A percentile compares a stretch with the other conserved stretches of the same genome.
These are phyloP conservation scores for Corchorus olitorius DNA, from an alignment of 345 rosid genomes.

Conservation along the genomic window DNA sequence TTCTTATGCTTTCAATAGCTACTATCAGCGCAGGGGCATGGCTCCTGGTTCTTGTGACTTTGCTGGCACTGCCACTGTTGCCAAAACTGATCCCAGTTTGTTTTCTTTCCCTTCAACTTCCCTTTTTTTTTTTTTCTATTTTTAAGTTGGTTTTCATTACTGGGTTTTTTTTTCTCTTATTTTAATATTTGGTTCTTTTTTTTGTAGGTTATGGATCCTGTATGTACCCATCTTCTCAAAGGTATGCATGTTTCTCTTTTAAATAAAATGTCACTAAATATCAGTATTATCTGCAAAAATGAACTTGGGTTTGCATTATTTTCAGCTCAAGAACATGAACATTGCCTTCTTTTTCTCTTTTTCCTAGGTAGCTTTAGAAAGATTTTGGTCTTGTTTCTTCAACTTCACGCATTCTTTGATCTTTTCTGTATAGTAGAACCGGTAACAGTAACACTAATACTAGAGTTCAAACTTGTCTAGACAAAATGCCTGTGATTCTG, in stretches of 20 bases:
- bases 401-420: slow-evolving; percentile 18
- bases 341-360: not conserved
- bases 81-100: slow-evolving; percentile 79
- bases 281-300: not conserved
- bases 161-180: not conserved
- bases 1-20: slow-evolving; percentile 84
- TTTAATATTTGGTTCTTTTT: not conserved
- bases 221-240: slow-evolving; percentile 63
- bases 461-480: not conserved
- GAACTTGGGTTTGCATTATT: not conserved
- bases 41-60: slow-evolving; percentile 85
- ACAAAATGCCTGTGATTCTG: not conserved
- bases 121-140: not conserved
- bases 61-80: slow-evolving; percentile 68
- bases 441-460: not conserved
- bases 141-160: not conserved
- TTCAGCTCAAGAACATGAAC: not conserved
- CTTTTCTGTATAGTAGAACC: not conserved
- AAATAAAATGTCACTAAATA: not conserved
- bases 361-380: not conserved
- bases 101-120: not conserved
- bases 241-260: slow-evolving; percentile 35
- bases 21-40: slow-evolving; percentile 60
- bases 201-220: slow-evolving; percentile 79
- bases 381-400: slow-evolving; percentile 16